A percentile compares a stretch with the other conserved stretches of the same genome.
These are phyloP conservation scores for Bacidia gigantensis DNA, from an alignment of 495 filamentous ascomycete genomes.

Conservation along the genomic window DNA sequence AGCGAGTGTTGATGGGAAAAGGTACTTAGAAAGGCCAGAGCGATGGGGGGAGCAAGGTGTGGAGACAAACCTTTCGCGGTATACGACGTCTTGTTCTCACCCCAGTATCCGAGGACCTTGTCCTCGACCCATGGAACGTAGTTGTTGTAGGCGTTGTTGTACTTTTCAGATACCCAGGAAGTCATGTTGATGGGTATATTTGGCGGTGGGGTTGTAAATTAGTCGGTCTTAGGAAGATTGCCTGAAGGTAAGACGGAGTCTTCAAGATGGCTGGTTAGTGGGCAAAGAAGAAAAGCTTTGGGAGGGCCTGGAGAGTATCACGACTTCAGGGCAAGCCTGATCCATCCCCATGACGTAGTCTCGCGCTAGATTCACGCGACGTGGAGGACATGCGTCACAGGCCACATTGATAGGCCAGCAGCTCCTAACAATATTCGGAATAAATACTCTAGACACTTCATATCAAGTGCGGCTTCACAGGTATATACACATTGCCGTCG, in stretches of 20 bases:
- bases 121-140: slow-evolving; percentile 61
- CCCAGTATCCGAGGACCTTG: slow-evolving; percentile 46
- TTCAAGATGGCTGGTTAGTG: too few species aligned
- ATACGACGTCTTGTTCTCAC: slow-evolving; percentile 53
- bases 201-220: neutral
- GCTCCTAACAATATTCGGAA: too few species aligned
- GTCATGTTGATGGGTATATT: slow-evolving; percentile 12
- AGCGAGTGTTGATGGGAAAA: slow-evolving; percentile 1
- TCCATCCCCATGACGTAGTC: neutral
- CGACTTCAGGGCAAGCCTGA: too few species aligned
- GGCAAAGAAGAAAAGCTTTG: too few species aligned
- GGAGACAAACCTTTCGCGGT: slow-evolving; percentile 35
- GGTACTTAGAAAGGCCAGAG: neutral
- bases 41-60: neutral
- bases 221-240: too few species aligned
- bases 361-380: neutral
- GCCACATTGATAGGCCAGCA: too few species aligned
- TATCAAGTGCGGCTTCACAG: too few species aligned
- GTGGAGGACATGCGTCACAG: too few species aligned
- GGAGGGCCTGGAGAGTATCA: too few species aligned
- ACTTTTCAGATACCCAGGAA: slow-evolving; percentile 41
- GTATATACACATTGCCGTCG: too few species aligned
- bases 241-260: too few species aligned
- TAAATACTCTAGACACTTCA: too few species aligned
- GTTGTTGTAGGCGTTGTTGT: slow-evolving; percentile 47